Percentiles rank a stretch among this genome's conserved stretches.
These are phyloP conservation scores for Solanum phureja DNA, from an alignment of 257 asterid genomes.

Conservation along the genomic window DNA sequence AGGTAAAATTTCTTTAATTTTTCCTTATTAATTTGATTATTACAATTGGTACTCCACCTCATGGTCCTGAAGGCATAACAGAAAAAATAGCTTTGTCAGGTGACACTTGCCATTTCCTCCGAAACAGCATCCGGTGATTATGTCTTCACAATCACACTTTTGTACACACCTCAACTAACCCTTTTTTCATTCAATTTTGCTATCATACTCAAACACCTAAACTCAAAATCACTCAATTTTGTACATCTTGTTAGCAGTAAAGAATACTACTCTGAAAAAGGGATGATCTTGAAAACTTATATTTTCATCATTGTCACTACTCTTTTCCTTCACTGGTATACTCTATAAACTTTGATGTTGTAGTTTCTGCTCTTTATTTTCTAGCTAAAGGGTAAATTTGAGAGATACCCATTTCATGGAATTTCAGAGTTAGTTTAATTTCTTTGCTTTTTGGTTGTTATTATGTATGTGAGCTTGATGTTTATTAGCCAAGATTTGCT, in stretches of 20 bases:
- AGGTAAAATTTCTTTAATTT: too few relatives aligned
- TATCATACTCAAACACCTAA: not conserved
- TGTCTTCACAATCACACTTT: not conserved
- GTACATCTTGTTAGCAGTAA: not conserved
- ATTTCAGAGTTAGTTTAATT: not conserved
- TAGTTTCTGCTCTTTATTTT: not conserved
- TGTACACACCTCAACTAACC: not conserved
- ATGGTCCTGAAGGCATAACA: not conserved
- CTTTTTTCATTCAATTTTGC: not conserved
- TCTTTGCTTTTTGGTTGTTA: not conserved
- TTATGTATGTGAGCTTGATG: not conserved
- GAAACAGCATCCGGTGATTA: not conserved
- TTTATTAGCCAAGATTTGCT: not conserved
- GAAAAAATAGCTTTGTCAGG: not conserved
- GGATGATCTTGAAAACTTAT: not conserved
- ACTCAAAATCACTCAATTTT: not conserved
- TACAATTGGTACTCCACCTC: not conserved
- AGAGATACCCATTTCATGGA: not conserved
- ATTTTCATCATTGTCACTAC: not conserved
- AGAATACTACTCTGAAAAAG: not conserved
- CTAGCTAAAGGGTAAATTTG: not conserved
- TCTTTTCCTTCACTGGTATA: not conserved
- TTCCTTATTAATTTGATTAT: not conserved
- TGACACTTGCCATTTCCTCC: not conserved
- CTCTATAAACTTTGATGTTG: not conserved